Conservation (phyloP, 1,284 basidiomycete species). For the Tranzscheliella williamsii region DNA sequence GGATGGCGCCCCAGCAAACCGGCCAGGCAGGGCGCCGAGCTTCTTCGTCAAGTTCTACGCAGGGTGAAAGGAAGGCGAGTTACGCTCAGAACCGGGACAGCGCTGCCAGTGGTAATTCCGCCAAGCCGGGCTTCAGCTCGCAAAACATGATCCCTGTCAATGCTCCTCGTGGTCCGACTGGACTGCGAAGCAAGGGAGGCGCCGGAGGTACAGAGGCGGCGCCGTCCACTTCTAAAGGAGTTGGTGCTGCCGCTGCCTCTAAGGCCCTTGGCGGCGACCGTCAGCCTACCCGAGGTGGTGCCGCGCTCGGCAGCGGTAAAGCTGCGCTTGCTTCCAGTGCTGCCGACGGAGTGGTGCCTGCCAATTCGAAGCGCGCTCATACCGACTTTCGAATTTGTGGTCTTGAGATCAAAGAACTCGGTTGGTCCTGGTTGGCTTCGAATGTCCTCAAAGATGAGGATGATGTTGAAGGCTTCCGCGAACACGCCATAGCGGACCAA, state of each 20-base stretch:
- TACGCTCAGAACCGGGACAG: not conserved
- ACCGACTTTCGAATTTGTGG: conserved; percentile 44
- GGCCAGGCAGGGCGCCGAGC: too few relatives aligned
- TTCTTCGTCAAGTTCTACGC: conserved; percentile 18
- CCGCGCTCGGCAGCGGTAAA: too few relatives aligned
- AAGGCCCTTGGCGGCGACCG: not conserved
- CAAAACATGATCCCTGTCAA: conserved; percentile 29
- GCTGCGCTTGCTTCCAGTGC: not conserved
- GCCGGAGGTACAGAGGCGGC: not conserved
- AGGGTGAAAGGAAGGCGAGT: conserved; percentile 15
- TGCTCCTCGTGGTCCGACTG: conserved; percentile 29
- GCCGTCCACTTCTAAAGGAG: too few relatives aligned
- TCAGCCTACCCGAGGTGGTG: not conserved
- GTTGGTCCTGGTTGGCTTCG: conserved; percentile 52
- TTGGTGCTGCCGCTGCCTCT: not conserved
- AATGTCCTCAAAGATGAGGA: too few relatives aligned
- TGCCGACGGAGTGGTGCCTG: conserved; percentile 4
- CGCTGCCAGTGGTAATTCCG: not conserved
- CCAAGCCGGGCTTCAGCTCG: conserved; percentile 14
- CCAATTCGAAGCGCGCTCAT: conserved; percentile 15
- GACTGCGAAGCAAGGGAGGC: conserved; percentile 2
- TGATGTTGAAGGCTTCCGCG: too few relatives aligned
- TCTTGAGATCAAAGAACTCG: conserved; percentile 41
- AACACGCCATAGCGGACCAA: too few relatives aligned
- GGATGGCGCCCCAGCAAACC: too few relatives aligned